Conservation (phyloP, 1,284 basidiomycete species). For the Microbotryum scabiosae region DNA sequence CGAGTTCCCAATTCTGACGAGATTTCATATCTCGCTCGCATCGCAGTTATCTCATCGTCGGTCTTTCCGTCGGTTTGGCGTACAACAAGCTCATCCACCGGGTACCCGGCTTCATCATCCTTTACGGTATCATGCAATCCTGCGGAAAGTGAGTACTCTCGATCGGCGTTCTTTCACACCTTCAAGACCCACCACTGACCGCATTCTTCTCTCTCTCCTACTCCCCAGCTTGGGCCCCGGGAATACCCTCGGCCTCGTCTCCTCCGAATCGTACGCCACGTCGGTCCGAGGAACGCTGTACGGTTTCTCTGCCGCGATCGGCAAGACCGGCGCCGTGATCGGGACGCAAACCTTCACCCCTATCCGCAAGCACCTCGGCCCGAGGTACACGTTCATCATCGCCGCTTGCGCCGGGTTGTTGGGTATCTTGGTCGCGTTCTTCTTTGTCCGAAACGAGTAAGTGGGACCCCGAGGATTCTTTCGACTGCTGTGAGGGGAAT, state of each 20-base stretch:
- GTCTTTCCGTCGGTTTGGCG: conserved; percentile 57
- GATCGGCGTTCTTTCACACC: conserved; percentile 1
- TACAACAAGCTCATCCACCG: conserved; percentile 52
- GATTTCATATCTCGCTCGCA: too few relatives aligned
- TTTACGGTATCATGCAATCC: conserved; percentile 58
- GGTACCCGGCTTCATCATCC: conserved; percentile 56
- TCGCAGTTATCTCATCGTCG: conserved; percentile 56
- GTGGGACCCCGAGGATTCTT: neutral
- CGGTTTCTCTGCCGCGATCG: conserved; percentile 56
- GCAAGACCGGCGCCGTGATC: conserved; percentile 64
- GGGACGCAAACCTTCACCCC: conserved; percentile 52
- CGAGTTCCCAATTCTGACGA: too few relatives aligned
- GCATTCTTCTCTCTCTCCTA: neutral
- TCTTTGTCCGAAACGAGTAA: conserved; percentile 47
- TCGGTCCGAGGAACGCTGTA: conserved; percentile 62
- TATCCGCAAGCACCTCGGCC: conserved; percentile 26
- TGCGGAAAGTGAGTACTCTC: conserved; percentile 50
- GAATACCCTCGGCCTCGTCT: conserved; percentile 58
- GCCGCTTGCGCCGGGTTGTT: conserved; percentile 57
- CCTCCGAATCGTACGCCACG: conserved; percentile 55
- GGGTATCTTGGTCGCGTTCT: conserved; percentile 58
- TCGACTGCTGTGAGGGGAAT: too few relatives aligned
- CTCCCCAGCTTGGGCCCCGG: conserved; percentile 49
- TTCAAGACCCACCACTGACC: neutral
- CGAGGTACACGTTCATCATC: conserved; percentile 57